A percentile compares a stretch with the other conserved stretches of the same genome.
phyloP scores from a whole-genome alignment of 2,329 filamentous ascomycete genomes.

The Pseudogymnoascus sp. region DNA sequence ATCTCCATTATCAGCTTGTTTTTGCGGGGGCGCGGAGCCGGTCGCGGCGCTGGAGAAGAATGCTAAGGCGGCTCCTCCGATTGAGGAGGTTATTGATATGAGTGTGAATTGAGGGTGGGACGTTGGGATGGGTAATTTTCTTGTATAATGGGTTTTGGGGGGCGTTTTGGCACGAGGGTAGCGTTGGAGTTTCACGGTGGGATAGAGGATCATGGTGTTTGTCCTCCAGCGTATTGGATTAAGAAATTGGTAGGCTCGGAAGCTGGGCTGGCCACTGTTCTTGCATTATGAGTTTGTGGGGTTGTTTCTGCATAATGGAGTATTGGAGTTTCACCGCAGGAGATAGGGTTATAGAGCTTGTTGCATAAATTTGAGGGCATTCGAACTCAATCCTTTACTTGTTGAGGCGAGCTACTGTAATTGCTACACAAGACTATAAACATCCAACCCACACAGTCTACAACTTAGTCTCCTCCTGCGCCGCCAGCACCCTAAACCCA shows the following conservation, averaged over 20 bases:
- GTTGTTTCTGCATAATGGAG: not conserved
- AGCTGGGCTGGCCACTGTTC: no score
- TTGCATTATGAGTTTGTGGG: not conserved
- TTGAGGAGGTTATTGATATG: not conserved
- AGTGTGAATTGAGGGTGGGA: not conserved
- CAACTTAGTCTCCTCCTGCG: constrained; percentile 25
- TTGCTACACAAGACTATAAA: constrained; percentile 14
- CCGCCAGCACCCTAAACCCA: constrained; percentile 44
- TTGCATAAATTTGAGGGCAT: not conserved
- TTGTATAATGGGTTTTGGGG: not conserved
- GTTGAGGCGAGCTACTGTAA: not conserved
- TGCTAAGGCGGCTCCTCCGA: not conserved
- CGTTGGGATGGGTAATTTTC: not conserved
- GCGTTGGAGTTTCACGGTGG: not conserved
- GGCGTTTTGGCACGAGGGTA: not conserved
- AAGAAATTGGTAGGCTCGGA: not conserved
- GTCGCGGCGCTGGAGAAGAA: not conserved
- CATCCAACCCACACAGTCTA: constrained; percentile 12
- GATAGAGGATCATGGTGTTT: not conserved
- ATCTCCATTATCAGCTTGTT: not conserved
- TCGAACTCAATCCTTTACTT: not conserved
- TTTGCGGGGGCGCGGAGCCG: not conserved
- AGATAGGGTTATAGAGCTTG: not conserved
- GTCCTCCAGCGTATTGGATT: not conserved
- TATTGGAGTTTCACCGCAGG: not conserved